Evolutionary conservation across 169 alveolate genomes (phyloP).

Genomic region (Babesia ovata): DNA sequence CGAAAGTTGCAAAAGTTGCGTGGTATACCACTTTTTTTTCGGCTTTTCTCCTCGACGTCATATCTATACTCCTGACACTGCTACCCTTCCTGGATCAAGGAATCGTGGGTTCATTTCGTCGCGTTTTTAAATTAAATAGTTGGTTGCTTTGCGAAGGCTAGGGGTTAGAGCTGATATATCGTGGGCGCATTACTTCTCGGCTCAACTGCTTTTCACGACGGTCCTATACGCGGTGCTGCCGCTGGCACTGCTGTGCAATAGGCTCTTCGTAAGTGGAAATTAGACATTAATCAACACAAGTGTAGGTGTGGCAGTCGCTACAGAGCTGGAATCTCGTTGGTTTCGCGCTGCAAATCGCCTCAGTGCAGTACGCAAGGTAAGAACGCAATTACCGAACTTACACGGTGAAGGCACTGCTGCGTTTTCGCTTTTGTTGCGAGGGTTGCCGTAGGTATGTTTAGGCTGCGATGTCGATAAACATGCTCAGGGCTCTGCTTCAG

Average conservation of each 20-base stretch:
- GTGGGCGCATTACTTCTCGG: constrained; percentile 15
- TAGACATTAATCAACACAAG: neutral
- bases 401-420: constrained; percentile 18
- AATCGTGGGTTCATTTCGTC: constrained; percentile 12
- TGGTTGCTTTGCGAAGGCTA: neutral
- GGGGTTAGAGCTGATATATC: neutral
- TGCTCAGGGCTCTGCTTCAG: constrained; percentile 35
- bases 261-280: neutral
- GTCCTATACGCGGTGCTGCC: constrained; percentile 18
- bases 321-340: constrained; percentile 64
- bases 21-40: constrained; percentile 44
- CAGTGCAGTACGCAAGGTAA: constrained; percentile 47
- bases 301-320: constrained; percentile 57
- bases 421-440: constrained; percentile 26
- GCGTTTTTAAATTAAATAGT: neutral
- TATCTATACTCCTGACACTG: constrained; percentile 29
- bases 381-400: neutral
- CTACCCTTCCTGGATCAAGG: constrained; percentile 47
- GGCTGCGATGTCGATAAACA: neutral
- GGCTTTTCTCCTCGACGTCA: constrained; percentile 19
- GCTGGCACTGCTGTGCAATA: constrained; percentile 2
- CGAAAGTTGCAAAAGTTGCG: constrained; percentile 2
- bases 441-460: constrained; percentile 15
- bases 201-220: constrained; percentile 23
- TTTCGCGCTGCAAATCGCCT: constrained; percentile 27